Percentiles rank a stretch among this genome's conserved stretches.
Conservation (phyloP, 352 stramenopile genomes). For the Blastocystis sp. region DNA sequence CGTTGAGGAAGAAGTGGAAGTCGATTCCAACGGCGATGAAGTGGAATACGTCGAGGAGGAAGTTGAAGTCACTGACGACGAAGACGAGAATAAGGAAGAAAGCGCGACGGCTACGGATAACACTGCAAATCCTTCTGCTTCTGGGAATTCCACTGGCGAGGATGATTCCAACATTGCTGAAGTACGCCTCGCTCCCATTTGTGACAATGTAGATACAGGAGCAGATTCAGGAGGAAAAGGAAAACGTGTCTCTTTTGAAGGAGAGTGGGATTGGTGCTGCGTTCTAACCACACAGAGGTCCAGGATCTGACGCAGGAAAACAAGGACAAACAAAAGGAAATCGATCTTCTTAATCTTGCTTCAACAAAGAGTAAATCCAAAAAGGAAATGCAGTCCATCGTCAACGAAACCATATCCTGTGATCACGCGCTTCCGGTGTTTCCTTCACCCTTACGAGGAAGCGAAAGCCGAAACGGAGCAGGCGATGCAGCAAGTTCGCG, state of each 20-base stretch:
- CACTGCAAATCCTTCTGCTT: not conserved
- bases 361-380: conserved; percentile 61
- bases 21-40: conserved; percentile 56
- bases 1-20: conserved; percentile 55
- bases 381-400: conserved; percentile 52
- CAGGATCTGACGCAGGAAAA: conserved; percentile 17
- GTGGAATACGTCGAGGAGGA: conserved; percentile 58
- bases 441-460: conserved; percentile 50
- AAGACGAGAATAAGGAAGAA: conserved; percentile 12
- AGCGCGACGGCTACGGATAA: not conserved
- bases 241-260: conserved; percentile 32
- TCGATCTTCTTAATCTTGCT: conserved; percentile 20
- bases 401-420: conserved; percentile 54
- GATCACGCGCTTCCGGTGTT: not conserved
- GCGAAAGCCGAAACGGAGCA: conserved; percentile 16
- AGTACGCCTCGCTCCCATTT: not conserved
- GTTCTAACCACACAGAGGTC: conserved; percentile 8
- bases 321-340: conserved; percentile 40
- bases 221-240: conserved; percentile 7
- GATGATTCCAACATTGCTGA: not conserved
- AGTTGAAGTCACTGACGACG: conserved; percentile 44
- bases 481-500: conserved; percentile 55
- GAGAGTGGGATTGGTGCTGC: not conserved
- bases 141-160: not conserved
- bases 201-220: not conserved